Conservation (phyloP, 2,329 filamentous ascomycete species). For the Pseudogymnoascus sp. region DNA sequence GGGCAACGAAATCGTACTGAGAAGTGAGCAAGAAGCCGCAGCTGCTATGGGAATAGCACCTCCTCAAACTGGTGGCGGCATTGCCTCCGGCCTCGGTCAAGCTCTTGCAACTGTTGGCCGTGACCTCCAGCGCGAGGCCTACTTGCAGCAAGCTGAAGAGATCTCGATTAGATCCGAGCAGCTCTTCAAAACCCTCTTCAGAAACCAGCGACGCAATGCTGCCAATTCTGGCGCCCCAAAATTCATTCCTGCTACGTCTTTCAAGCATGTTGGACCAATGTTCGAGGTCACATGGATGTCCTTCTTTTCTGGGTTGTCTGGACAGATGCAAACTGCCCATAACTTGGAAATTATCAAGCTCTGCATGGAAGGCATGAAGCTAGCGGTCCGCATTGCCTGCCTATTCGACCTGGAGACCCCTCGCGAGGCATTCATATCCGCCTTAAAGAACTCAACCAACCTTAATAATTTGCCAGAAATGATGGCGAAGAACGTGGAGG, state of each 20-base stretch:
- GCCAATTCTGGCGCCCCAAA: conserved; percentile 52
- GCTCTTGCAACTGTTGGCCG: conserved; percentile 87
- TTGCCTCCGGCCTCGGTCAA: conserved; percentile 79
- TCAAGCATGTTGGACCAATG: conserved; percentile 95
- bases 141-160: conserved; percentile 90
- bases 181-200: conserved; percentile 87
- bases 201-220: conserved; percentile 77
- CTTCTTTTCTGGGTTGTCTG: conserved; percentile 89
- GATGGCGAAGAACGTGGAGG: conserved; percentile 92
- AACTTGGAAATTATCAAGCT: conserved; percentile 87
- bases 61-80: conserved; percentile 55
- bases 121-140: conserved; percentile 86
- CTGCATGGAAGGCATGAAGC: conserved; percentile 91
- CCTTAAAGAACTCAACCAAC: conserved; percentile 88
- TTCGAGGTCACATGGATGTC: conserved; percentile 99
- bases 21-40: conserved; percentile 84
- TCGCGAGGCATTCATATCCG: conserved; percentile 88
- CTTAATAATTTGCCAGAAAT: conserved; percentile 94
- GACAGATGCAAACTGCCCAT: conserved; percentile 86
- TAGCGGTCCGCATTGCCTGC: conserved; percentile 89
- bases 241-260: conserved; percentile 90
- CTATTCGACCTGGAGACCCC: conserved; percentile 91
- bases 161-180: conserved; percentile 71
- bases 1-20: conserved; percentile 86
- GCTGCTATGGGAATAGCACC: conserved; percentile 65